phyloP scores from a whole-genome alignment of 208 protist species.

The Trypanosoma platydactyli region DNA sequence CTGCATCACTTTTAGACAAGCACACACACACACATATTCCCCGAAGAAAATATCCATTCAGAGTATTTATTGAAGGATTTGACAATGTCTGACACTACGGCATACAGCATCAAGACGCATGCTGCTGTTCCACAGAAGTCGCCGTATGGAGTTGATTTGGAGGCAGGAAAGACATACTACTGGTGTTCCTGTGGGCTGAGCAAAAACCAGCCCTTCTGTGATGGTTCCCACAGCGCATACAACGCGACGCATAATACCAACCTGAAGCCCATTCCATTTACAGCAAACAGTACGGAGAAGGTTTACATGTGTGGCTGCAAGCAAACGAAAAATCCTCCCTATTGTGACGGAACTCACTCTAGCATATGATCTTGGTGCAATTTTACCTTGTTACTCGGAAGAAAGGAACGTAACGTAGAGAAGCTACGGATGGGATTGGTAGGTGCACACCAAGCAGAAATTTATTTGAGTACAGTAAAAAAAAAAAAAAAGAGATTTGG shows the following conservation, averaged over 20 bases:
- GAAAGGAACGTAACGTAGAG: too few relatives aligned
- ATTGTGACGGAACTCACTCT: slow-evolving; percentile 42
- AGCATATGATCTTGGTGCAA: slow-evolving; percentile 1
- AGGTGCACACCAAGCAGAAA: too few relatives aligned
- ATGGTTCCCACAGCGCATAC: slow-evolving; percentile 38
- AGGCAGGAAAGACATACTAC: slow-evolving; percentile 48
- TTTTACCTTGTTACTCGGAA: too few relatives aligned
- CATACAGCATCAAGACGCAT: slow-evolving; percentile 34
- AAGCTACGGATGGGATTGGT: too few relatives aligned
- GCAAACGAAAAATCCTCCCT: slow-evolving; percentile 37
- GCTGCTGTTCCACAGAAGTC: slow-evolving; percentile 34
- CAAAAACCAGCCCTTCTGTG: slow-evolving; percentile 59
- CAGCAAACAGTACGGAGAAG: slow-evolving; percentile 26
- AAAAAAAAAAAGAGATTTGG: too few relatives aligned
- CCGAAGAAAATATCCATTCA: too few relatives aligned
- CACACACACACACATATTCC: background rate
- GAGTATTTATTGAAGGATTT: background rate
- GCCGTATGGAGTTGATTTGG: slow-evolving; percentile 34
- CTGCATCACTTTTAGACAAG: background rate
- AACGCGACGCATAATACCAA: slow-evolving; percentile 36
- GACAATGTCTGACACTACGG: slow-evolving; percentile 33
- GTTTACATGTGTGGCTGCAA: slow-evolving; percentile 48
- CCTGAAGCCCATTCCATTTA: slow-evolving; percentile 38
- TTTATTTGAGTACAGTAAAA: too few relatives aligned
- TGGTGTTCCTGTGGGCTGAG: slow-evolving; percentile 52